Conservation (phyloP, 495 filamentous ascomycete species). For the Apiosordaria backusii region DNA sequence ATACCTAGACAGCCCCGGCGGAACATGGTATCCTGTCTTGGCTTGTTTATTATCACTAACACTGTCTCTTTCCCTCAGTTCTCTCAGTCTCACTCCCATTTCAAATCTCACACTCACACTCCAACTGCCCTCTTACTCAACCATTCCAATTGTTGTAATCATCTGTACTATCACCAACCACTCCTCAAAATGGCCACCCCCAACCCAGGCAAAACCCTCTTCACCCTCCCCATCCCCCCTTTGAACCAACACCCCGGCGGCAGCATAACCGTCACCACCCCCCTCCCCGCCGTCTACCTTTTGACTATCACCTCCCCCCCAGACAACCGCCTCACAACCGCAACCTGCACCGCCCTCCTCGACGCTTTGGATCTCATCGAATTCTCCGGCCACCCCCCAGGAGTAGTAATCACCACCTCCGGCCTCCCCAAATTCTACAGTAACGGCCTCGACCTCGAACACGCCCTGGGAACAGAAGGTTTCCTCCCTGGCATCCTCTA, state of each 20-base stretch:
- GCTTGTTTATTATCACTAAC: neutral
- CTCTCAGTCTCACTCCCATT: neutral
- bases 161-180: neutral
- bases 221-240: constrained; percentile 41
- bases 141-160: neutral
- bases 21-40: neutral
- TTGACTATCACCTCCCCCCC: constrained; percentile 66
- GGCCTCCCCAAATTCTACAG: constrained; percentile 75
- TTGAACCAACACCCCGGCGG: constrained; percentile 41
- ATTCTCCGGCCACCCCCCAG: constrained; percentile 56
- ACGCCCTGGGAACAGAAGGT: constrained; percentile 45
- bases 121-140: neutral
- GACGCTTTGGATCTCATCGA: constrained; percentile 71
- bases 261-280: constrained; percentile 55
- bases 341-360: constrained; percentile 61
- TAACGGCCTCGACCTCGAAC: constrained; percentile 69
- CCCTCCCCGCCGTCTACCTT: constrained; percentile 59
- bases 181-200: constrained; percentile 6
- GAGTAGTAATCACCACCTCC: constrained; percentile 71
- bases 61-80: neutral
- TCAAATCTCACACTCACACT: neutral
- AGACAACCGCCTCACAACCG: constrained; percentile 71
- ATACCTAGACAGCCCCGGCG: neutral
- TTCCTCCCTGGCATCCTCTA: constrained; percentile 59
- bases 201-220: constrained; percentile 28